Percentiles rank a stretch among this genome's conserved stretches.
Conservation (phyloP, 2,329 filamentous ascomycete species). For the Sclerotinia spermophila region DNA sequence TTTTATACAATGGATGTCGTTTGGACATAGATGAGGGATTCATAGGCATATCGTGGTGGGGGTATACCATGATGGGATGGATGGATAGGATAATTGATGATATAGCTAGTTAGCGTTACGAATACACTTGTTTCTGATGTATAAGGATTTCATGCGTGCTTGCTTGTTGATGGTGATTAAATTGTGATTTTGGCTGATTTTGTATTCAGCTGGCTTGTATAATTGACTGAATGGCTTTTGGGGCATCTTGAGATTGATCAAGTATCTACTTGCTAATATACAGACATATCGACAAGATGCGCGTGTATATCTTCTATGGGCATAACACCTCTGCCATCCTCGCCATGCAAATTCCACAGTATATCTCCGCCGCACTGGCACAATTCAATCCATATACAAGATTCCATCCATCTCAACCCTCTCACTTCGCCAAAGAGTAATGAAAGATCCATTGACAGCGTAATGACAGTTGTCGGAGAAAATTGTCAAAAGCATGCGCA, state of each 20-base stretch:
- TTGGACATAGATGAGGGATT: slow-evolving; percentile 18
- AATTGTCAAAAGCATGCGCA: background rate
- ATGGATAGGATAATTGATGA: slow-evolving; percentile 21
- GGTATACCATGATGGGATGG: slow-evolving; percentile 17
- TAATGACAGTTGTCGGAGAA: background rate
- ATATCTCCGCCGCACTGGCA: background rate
- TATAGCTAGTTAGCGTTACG: slow-evolving; percentile 22
- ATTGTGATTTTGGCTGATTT: background rate
- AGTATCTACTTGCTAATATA: background rate
- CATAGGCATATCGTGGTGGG: slow-evolving; percentile 15
- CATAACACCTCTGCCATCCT: background rate
- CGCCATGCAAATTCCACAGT: slow-evolving; percentile 11
- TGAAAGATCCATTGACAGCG: background rate
- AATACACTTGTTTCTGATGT: background rate
- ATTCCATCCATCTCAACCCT: background rate
- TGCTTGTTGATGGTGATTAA: background rate
- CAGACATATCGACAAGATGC: background rate
- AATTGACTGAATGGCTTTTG: background rate
- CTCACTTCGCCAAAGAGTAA: background rate
- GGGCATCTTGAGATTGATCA: background rate
- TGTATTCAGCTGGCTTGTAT: background rate
- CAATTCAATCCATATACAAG: background rate
- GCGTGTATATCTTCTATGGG: background rate
- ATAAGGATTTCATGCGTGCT: background rate
- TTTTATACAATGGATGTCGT: slow-evolving; percentile 10